These are phyloP conservation scores for Flammula alnicola DNA, from an alignment of 1,284 basidiomycete genomes.

Conservation along the genomic window DNA sequence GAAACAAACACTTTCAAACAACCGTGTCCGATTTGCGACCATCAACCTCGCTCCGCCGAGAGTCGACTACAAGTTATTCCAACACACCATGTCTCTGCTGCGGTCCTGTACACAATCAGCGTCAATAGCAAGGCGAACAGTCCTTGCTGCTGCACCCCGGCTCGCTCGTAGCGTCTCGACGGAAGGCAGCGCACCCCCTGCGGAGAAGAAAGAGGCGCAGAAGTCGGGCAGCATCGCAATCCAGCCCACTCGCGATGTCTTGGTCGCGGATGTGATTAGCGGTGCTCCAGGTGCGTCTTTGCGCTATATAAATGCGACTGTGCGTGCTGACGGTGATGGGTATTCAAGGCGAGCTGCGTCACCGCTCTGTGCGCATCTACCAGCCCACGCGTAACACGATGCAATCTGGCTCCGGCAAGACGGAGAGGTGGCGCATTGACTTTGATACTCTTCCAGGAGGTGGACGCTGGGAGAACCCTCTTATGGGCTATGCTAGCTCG, in stretches of 20 bases:
- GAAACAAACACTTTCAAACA: constrained; percentile 14
- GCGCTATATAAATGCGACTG: neutral
- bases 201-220: constrained; percentile 17
- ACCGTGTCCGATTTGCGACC: neutral
- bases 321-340: neutral
- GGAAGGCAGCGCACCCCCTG: constrained; percentile 11
- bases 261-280: constrained; percentile 77
- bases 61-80: neutral
- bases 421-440: constrained; percentile 92
- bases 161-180: constrained; percentile 22
- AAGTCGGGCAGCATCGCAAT: constrained; percentile 28
- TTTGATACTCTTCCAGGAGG: constrained; percentile 90
- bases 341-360: constrained; percentile 77
- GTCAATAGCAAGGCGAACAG: constrained; percentile 15
- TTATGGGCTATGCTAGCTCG: constrained; percentile 98
- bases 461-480: constrained; percentile 97
- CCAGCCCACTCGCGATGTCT: constrained; percentile 55
- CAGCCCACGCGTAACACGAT: constrained; percentile 95
- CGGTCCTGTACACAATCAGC: constrained; percentile 20
- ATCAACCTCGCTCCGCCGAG: neutral
- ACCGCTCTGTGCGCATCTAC: constrained; percentile 91
- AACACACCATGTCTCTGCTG: constrained; percentile 28
- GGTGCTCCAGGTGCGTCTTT: constrained; percentile 73
- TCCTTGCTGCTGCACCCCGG: constrained; percentile 4
- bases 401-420: constrained; percentile 90